A percentile compares a stretch with the other conserved stretches of the same genome.
Conservation (phyloP, 768 basidiomycete species). For the Termitomyces sp. region DNA sequence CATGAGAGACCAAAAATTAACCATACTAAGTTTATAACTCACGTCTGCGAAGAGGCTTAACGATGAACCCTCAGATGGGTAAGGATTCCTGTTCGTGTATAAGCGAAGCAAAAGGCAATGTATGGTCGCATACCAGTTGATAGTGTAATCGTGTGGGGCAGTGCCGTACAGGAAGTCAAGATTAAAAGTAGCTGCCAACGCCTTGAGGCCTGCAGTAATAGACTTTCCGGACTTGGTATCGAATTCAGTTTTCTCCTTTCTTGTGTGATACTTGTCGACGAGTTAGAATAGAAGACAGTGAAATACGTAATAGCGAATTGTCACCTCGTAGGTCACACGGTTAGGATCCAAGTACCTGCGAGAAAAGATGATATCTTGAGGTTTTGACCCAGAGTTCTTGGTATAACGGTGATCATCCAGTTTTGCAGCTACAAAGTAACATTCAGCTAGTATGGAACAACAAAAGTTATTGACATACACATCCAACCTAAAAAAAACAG, state of each 20-base stretch:
- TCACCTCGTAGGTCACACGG: constrained; percentile 65
- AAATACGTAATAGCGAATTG: background rate
- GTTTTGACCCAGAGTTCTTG: constrained; percentile 16
- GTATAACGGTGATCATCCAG: constrained; percentile 16
- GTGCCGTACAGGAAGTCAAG: too few relatives aligned
- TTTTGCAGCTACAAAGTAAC: constrained; percentile 34
- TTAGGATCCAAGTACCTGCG: constrained; percentile 80
- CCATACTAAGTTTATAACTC: too few relatives aligned
- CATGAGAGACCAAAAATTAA: too few relatives aligned
- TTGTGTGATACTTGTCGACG: constrained; percentile 48
- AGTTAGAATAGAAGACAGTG: background rate
- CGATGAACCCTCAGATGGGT: too few relatives aligned
- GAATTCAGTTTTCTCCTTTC: constrained; percentile 43
- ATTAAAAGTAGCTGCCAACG: too few relatives aligned
- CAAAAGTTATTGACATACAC: constrained; percentile 33
- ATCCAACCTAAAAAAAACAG: constrained; percentile 46
- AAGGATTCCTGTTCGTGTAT: too few relatives aligned
- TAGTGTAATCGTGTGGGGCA: too few relatives aligned
- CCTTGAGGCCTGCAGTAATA: too few relatives aligned
- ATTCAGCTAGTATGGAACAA: background rate
- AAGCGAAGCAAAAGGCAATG: too few relatives aligned
- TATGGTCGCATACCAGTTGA: too few relatives aligned
- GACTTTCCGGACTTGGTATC: constrained; percentile 52
- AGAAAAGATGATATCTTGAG: constrained; percentile 52
- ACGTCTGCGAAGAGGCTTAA: too few relatives aligned